phyloP scores from a whole-genome alignment of 2,329 filamentous ascomycete genomes.

The Epichloe baconii region DNA sequence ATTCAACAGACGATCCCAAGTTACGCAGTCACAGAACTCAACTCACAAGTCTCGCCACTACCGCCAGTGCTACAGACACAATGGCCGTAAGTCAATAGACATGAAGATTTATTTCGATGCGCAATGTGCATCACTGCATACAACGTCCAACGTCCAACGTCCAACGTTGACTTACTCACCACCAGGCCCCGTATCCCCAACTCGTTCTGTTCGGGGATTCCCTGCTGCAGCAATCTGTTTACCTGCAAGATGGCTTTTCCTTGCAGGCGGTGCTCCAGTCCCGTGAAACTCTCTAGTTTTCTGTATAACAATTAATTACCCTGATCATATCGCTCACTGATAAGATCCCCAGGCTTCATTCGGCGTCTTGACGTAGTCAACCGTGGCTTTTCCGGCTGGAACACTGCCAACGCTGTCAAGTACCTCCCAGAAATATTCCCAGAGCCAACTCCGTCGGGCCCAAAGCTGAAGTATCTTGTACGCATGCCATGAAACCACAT shows the following conservation, averaged over 20 bases:
- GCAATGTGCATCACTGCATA: background rate
- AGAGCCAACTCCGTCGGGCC: slow-evolving; percentile 39
- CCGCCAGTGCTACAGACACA: background rate
- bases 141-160: background rate
- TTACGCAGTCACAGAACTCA: too few species aligned
- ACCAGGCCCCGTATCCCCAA: slow-evolving; percentile 44
- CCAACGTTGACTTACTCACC: background rate
- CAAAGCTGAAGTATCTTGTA: slow-evolving; percentile 56
- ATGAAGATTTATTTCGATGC: background rate
- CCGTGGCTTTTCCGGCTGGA: slow-evolving; percentile 78
- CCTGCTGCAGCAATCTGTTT: slow-evolving; percentile 58
- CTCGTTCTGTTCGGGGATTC: slow-evolving; percentile 84
- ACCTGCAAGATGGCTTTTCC: slow-evolving; percentile 53
- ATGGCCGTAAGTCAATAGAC: slow-evolving; percentile 12
- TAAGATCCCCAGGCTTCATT: slow-evolving; percentile 44
- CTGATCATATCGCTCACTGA: background rate
- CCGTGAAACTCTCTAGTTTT: slow-evolving; percentile 32
- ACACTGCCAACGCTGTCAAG: slow-evolving; percentile 58
- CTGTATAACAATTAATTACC: too few species aligned
- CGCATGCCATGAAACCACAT: slow-evolving; percentile 12
- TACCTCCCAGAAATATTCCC: slow-evolving; percentile 61
- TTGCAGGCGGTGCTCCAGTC: slow-evolving; percentile 60
- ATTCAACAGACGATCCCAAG: too few species aligned
- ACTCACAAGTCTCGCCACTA: too few species aligned
- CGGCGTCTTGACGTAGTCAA: slow-evolving; percentile 79